phyloP scores from a whole-genome alignment of 2,329 filamentous ascomycete genomes.

The Cyanodermella asteris region DNA sequence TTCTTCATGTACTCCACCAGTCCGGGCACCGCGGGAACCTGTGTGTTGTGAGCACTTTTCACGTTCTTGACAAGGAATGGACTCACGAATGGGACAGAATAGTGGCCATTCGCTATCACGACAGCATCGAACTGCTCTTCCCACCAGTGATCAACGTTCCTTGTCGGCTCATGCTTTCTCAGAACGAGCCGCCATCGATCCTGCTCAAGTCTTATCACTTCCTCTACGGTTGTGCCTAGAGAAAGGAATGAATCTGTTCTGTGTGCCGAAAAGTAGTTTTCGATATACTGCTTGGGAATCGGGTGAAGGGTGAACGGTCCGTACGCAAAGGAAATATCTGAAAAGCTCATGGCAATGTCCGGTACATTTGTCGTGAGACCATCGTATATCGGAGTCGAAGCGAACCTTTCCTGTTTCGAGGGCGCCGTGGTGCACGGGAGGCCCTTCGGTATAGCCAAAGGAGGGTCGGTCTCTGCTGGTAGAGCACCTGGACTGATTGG shows the following conservation, averaged over 20 bases:
- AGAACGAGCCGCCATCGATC: slow-evolving; percentile 48
- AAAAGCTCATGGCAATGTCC: slow-evolving; percentile 57
- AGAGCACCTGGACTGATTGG: not conserved
- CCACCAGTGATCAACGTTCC: slow-evolving; percentile 3
- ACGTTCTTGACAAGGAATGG: too few species aligned
- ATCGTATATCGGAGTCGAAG: slow-evolving; percentile 53
- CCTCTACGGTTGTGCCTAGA: slow-evolving; percentile 42
- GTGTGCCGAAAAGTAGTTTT: too few species aligned
- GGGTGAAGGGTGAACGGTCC: too few species aligned
- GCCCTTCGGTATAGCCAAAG: not conserved
- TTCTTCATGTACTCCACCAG: slow-evolving; percentile 35
- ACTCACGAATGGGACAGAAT: slow-evolving; percentile 44
- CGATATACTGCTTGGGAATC: slow-evolving; percentile 45
- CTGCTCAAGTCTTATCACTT: slow-evolving; percentile 46
- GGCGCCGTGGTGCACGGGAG: too few species aligned
- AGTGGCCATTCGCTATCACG: slow-evolving; percentile 57
- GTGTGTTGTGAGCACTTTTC: too few species aligned
- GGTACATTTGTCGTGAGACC: slow-evolving; percentile 77
- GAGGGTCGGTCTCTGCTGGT: too few species aligned
- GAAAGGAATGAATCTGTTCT: too few species aligned
- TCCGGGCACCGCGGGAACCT: slow-evolving; percentile 38
- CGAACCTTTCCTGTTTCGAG: too few species aligned
- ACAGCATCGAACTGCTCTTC: slow-evolving; percentile 46
- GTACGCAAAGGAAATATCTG: slow-evolving; percentile 48
- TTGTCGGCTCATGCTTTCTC: slow-evolving; percentile 27